Percentiles rank a stretch among this genome's conserved stretches.
Evolutionary conservation across 1,139 yeast genomes (phyloP).

Genomic region (Pichia sp.): DNA sequence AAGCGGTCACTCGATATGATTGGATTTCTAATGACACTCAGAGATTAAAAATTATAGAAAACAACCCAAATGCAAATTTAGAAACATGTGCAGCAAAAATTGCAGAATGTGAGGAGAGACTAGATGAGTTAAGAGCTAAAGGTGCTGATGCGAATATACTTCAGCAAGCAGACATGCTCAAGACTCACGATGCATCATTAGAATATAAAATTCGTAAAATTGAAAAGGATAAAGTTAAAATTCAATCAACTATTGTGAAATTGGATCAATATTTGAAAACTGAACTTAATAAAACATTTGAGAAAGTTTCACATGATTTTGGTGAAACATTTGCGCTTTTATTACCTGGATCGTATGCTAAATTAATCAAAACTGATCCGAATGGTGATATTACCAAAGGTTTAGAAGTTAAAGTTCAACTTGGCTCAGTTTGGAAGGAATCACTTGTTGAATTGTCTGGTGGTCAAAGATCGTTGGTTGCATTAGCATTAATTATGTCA

Average conservation of each 20-base stretch:
- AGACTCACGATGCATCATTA: conserved; percentile 75
- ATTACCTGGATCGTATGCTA: conserved; percentile 86
- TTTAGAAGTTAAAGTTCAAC: conserved; percentile 80
- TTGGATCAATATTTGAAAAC: conserved; percentile 82
- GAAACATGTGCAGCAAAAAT: conserved; percentile 57
- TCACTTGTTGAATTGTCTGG: conserved; percentile 94
- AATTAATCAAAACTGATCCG: conserved; percentile 74
- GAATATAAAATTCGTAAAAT: conserved; percentile 80
- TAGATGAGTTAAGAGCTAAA: conserved; percentile 71
- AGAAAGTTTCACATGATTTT: conserved; percentile 79
- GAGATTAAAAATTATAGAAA: conserved; percentile 38
- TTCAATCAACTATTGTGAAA: conserved; percentile 81
- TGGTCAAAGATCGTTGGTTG: conserved; percentile 93
- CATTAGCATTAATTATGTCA: conserved; percentile 90
- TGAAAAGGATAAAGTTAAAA: conserved; percentile 84
- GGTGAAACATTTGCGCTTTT: conserved; percentile 90
- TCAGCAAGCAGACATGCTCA: conserved; percentile 92
- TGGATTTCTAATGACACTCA: conserved; percentile 10
- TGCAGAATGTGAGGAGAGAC: conserved; percentile 51
- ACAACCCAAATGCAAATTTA: conserved; percentile 58
- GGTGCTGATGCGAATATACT: conserved; percentile 79
- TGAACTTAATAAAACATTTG: conserved; percentile 78
- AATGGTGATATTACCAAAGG: conserved; percentile 79
- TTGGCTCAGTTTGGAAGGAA: conserved; percentile 95
- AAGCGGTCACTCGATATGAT: conserved; percentile 6